Evolutionary conservation across 164 flowering plant species (phyloP), one percentile per base, ranked within the genome.

Genomic region (Santalum album): DNA sequence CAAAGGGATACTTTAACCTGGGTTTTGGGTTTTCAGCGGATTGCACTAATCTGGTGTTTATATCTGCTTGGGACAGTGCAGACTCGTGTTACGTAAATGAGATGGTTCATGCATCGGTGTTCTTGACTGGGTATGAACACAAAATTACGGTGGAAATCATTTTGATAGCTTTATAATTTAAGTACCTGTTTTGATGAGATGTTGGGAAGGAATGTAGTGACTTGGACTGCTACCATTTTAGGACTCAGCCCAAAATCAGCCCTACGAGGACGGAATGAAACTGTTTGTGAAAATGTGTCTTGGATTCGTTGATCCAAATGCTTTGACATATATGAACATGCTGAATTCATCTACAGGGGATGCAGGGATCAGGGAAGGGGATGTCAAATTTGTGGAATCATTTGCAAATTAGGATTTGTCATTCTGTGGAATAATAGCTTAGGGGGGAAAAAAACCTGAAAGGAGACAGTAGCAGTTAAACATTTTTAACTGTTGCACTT

Each of bases 161-260:
- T 52, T 59, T 88, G 68, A 68, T 84, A 0, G 82, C 88, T 5
- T 70, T 80, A 1, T 87, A 86, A 57, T 80, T 80, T 18, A 71
- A 69, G 54, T 81, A 90, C 65, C 55, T 76, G 81, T 48, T 91
- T 91, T 61, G 59, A 75, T 65, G 84, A 84, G 65, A 81, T 86
- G 90, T 46, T 38, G 20, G 82, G 65, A 27, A 70, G 68, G 61
- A 91, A 84, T 76, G 96, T 91, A 0, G 65, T 91, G 39, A 72
- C 82, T 35, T 91, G 98, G 98, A 88, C 98, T 1, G 92, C 95
- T 35, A 71, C 72, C 27, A 75, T 88, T 16, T 81, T 95, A 0
- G 96, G 96, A 12, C 79, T 86, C 44, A n/a, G 79, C 70, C 1
- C 88, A 82, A 43, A 76, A 67, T 62, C 68, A 75, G 25, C 57